phyloP scores from a whole-genome alignment of 495 filamentous ascomycete species.

The Annulohypoxylon moriforme region DNA sequence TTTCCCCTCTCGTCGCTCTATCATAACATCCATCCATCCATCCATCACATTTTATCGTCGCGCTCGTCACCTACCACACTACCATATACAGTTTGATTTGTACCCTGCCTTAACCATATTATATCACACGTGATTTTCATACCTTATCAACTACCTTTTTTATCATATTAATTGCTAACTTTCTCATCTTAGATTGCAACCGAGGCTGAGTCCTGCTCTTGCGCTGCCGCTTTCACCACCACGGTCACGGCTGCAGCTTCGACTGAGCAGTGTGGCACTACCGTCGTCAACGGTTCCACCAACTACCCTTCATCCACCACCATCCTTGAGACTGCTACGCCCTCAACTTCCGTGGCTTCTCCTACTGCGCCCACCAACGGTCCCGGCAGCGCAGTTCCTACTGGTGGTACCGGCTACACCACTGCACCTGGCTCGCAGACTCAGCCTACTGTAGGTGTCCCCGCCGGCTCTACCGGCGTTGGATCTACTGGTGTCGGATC shows the following conservation, averaged over 20 bases:
- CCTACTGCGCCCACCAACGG: constrained; percentile 4
- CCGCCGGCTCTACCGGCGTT: constrained; percentile 7
- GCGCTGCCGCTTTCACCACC: constrained; percentile 23
- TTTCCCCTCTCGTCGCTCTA: not conserved
- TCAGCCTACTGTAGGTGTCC: constrained; percentile 18
- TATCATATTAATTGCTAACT: constrained; percentile 5
- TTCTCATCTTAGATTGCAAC: constrained; percentile 27
- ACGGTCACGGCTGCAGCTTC: constrained; percentile 36
- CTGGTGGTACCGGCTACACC: constrained; percentile 17
- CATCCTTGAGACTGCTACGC: constrained; percentile 26
- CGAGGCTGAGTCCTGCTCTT: constrained; percentile 38
- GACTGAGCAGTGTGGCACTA: constrained; percentile 29
- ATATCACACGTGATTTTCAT: not conserved
- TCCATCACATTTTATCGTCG: not conserved
- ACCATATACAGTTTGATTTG: not conserved
- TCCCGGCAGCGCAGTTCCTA: constrained; percentile 10
- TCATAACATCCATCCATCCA: not conserved
- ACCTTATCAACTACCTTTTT: not conserved
- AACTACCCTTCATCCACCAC: constrained; percentile 23
- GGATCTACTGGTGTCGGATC: too few species aligned
- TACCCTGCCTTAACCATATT: not conserved
- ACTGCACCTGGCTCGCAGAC: constrained; percentile 30
- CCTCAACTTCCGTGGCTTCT: constrained; percentile 17
- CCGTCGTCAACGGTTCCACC: constrained; percentile 11
- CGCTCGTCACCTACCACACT: not conserved